Conservation (phyloP, 106 monocot species). For the Apostasia shenzhenica region DNA sequence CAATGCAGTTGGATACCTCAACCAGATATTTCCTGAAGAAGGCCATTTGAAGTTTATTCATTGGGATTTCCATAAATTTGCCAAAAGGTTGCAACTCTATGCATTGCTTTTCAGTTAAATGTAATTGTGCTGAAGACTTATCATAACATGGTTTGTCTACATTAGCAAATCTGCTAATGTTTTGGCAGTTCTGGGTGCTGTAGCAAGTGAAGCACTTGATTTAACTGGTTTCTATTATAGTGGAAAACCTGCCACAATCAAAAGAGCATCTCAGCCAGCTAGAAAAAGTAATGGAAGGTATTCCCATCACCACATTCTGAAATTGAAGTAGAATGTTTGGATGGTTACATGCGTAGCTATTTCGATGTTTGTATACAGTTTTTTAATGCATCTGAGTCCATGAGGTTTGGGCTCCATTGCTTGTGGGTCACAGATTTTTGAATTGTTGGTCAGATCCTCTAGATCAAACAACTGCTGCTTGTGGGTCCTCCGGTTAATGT, state of each 20-base stretch:
- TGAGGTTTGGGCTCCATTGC: too few species aligned
- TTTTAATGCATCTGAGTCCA: too few species aligned
- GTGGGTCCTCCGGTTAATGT: too few species aligned
- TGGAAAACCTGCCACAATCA: slow-evolving; percentile 55
- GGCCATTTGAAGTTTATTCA: slow-evolving; percentile 90
- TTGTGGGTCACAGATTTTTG: too few species aligned
- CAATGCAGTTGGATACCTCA: slow-evolving; percentile 91
- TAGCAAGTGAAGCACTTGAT: slow-evolving; percentile 93
- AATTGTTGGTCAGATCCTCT: too few species aligned
- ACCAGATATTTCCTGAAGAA: slow-evolving; percentile 85
- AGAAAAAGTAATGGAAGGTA: slow-evolving; percentile 54
- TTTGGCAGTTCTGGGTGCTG: slow-evolving; percentile 82
- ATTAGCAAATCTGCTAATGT: slow-evolving; percentile 95
- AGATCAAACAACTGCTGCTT: too few species aligned
- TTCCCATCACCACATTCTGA: background rate
- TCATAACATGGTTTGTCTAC: slow-evolving; percentile 4
- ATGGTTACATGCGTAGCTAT: background rate
- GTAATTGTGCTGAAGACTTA: slow-evolving; percentile 8
- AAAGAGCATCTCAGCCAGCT: slow-evolving; percentile 37
- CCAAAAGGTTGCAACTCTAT: slow-evolving; percentile 61
- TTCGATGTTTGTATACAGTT: background rate
- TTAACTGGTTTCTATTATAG: slow-evolving; percentile 95
- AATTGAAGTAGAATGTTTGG: background rate
- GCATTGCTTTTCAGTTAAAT: background rate
- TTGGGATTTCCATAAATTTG: slow-evolving; percentile 99